A percentile compares a stretch with the other conserved stretches of the same genome.
These are phyloP conservation scores for Petunia axillaris DNA, from an alignment of 257 asterid species.

Conservation along the genomic window DNA sequence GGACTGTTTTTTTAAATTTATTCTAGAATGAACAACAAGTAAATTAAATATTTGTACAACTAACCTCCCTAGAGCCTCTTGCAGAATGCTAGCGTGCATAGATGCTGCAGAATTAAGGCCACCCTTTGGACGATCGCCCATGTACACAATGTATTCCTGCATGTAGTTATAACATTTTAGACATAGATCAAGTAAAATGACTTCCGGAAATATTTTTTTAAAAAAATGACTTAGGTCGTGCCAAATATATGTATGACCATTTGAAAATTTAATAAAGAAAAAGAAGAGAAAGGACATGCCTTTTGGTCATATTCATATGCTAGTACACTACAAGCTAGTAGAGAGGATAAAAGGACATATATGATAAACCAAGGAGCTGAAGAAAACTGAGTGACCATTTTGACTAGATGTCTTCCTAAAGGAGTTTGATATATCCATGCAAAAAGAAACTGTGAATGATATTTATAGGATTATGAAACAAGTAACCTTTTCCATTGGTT, in stretches of 20 bases:
- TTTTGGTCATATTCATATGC: constrained; percentile 40
- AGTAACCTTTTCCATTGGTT: constrained; percentile 5
- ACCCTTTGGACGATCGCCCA: constrained; percentile 56
- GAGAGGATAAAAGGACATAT: constrained; percentile 34
- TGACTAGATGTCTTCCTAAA: neutral
- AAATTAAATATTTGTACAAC: neutral
- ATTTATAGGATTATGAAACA: neutral
- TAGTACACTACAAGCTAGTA: constrained; percentile 31
- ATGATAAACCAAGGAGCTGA: constrained; percentile 31
- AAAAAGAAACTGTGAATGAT: neutral
- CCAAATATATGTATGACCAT: neutral
- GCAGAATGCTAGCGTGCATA: constrained; percentile 54
- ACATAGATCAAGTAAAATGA: too few species aligned
- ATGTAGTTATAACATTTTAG: neutral
- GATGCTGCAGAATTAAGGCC: constrained; percentile 38
- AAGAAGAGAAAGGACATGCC: constrained; percentile 30
- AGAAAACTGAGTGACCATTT: constrained; percentile 31
- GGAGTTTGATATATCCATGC: neutral
- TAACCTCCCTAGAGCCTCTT: constrained; percentile 51
- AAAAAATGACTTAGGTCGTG: too few species aligned
- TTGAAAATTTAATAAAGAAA: neutral
- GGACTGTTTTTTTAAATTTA: neutral
- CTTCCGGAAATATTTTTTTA: too few species aligned
- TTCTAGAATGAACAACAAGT: neutral
- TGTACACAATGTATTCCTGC: constrained; percentile 61